phyloP scores from a whole-genome alignment of 2,329 filamentous ascomycete genomes.

The Penicillium sp. region DNA sequence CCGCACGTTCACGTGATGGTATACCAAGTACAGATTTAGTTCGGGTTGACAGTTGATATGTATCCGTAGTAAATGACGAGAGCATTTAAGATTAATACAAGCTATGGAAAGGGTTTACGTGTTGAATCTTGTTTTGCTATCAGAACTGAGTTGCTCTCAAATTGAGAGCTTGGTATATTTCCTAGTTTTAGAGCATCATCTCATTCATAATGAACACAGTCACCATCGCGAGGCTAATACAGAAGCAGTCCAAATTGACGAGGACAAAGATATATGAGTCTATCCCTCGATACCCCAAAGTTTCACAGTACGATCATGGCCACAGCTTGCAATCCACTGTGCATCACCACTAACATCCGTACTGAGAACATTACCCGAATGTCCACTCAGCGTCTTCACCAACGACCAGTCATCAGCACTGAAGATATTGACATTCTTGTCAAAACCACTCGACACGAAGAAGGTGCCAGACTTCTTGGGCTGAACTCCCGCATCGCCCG shows the following conservation, averaged over 20 bases:
- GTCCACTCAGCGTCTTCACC: conserved; percentile 84
- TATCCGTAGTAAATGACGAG: too few species aligned
- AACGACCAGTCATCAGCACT: conserved; percentile 95
- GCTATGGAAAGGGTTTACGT: too few species aligned
- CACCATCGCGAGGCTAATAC: neutral
- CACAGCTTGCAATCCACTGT: conserved; percentile 91
- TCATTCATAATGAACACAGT: neutral
- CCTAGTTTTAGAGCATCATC: neutral
- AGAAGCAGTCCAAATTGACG: neutral
- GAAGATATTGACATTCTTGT: conserved; percentile 94
- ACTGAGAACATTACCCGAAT: conserved; percentile 89
- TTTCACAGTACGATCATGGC: conserved; percentile 94
- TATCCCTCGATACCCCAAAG: conserved; percentile 86
- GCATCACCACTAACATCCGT: conserved; percentile 86
- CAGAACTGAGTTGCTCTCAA: too few species aligned
- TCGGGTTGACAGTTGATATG: neutral
- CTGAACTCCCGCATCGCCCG: conserved; percentile 48
- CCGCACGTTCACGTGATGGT: conserved; percentile 28
- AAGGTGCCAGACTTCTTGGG: conserved; percentile 92
- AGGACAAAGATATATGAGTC: neutral
- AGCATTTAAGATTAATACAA: too few species aligned
- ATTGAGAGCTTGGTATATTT: neutral
- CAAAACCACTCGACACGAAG: conserved; percentile 88
- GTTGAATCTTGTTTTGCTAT: too few species aligned
- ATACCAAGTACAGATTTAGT: neutral